Evolutionary conservation across 208 protist genomes (phyloP), one percentile per base, ranked within the genome.

Genomic region (Trypanosoma lewisi): DNA sequence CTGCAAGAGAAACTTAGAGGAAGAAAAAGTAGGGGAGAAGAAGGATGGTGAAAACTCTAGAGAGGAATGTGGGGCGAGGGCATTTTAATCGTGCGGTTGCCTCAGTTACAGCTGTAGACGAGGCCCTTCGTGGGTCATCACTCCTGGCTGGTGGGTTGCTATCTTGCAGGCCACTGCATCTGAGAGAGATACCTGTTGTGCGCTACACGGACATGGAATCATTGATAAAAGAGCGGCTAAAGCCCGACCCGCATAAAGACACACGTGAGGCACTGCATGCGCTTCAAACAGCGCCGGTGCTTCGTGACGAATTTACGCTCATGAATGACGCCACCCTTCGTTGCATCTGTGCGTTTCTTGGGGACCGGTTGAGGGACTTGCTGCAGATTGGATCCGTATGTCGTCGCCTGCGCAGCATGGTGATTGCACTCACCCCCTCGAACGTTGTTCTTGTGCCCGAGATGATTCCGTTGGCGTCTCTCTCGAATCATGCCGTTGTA

Each of bases 81-180:
- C 44, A 42, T 33, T 33, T 34, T 9, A 84, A 82, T 56, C 77
- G 87, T 23, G 87, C 83, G 0, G 83, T 93, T n/a, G 82, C 87
- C 12, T 82, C 83, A 2, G 57, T 88, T 34, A 67, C 77, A 23
- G 70, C 77, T 5, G 75, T 83, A 5, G 49, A 61, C 14, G 39
- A 56, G 11, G 45, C 61, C 27, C 47, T 72, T 1, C 60, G 57
- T n/a, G 28, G 36, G 16, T 78, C 73, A 2, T 72, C 72, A 14
- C 53, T 85, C 12, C 16, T 88, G 62, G 37, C 19, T 2, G 27
- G 17, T 11, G n/a, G 41, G 2, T 27, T 17, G n/a, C n/a, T 27
- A 11, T 9, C 6, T 42, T 27, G 41, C 27, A 19, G 23, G 12
- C 44, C 27, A 2, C 19, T 58, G 49, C 9, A 28, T 34, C 48